Conservation (phyloP, 2,329 filamentous ascomycete genomes). For the Biscogniauxia mediterranea region DNA sequence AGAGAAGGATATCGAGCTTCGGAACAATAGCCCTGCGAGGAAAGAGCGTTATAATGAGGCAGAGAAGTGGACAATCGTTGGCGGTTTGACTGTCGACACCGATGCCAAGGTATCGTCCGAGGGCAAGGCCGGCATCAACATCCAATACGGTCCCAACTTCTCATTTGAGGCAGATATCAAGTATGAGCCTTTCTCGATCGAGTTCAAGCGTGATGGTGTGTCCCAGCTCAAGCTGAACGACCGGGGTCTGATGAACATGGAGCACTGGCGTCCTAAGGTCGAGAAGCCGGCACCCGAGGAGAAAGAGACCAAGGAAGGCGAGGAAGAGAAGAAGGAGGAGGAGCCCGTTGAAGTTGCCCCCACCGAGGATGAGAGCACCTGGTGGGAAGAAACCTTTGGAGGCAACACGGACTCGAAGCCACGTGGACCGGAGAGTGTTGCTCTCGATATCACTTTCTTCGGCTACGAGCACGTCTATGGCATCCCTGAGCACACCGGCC, state of each 20-base stretch:
- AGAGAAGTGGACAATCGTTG: slow-evolving; percentile 81
- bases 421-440: slow-evolving; percentile 89
- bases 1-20: slow-evolving; percentile 83
- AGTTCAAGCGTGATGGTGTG: slow-evolving; percentile 80
- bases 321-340: slow-evolving; percentile 44
- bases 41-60: slow-evolving; percentile 96
- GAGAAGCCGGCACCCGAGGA: slow-evolving; percentile 57
- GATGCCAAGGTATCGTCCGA: slow-evolving; percentile 66
- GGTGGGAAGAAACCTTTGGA: slow-evolving; percentile 97
- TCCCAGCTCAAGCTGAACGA: slow-evolving; percentile 88
- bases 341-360: slow-evolving; percentile 37
- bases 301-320: slow-evolving; percentile 51
- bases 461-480: slow-evolving; percentile 92
- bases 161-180: slow-evolving; percentile 81
- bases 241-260: slow-evolving; percentile 84
- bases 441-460: slow-evolving; percentile 85
- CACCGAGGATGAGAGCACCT: slow-evolving; percentile 79
- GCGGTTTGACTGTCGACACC: slow-evolving; percentile 71
- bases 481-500: slow-evolving; percentile 88
- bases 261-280: slow-evolving; percentile 90
- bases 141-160: slow-evolving; percentile 75
- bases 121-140: slow-evolving; percentile 65
- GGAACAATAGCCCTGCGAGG: slow-evolving; percentile 77
- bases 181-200: slow-evolving; percentile 78
- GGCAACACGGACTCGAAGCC: slow-evolving; percentile 95